Evolutionary conservation across 2,329 filamentous ascomycete genomes (phyloP).

Genomic region (Apiospora sp.): DNA sequence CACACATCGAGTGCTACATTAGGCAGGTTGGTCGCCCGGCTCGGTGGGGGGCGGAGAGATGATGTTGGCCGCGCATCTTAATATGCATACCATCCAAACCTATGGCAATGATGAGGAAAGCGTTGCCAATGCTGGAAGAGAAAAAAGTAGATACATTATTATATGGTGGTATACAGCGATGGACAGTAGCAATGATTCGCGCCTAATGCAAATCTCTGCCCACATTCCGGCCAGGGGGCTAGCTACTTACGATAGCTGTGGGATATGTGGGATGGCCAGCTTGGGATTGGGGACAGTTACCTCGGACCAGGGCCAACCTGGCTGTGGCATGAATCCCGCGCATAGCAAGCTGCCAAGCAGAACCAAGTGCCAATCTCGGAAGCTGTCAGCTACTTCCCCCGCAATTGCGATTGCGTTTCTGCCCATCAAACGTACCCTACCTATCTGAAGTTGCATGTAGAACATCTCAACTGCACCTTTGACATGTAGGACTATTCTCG

Average conservation of each 20-base stretch:
- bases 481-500: neutral
- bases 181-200: constrained; percentile 9
- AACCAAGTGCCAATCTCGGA: constrained; percentile 13
- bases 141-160: neutral
- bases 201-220: constrained; percentile 14
- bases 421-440: neutral
- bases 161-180: neutral
- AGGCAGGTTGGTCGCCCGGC: neutral
- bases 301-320: constrained; percentile 7
- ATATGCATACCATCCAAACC: neutral
- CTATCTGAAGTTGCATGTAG: neutral
- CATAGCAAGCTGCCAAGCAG: neutral
- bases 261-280: constrained; percentile 13
- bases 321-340: constrained; percentile 9
- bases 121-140: too few relatives aligned
- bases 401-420: neutral
- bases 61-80: constrained; percentile 1
- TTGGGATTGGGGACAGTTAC: neutral
- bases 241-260: constrained; percentile 6
- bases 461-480: neutral
- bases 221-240: neutral
- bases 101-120: too few relatives aligned
- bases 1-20: neutral
- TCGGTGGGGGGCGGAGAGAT: neutral
- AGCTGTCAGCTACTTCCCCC: constrained; percentile 7